These are phyloP conservation scores for Oryza coarctata DNA, from an alignment of 176 grass and related monocot genomes.

Conservation along the genomic window DNA sequence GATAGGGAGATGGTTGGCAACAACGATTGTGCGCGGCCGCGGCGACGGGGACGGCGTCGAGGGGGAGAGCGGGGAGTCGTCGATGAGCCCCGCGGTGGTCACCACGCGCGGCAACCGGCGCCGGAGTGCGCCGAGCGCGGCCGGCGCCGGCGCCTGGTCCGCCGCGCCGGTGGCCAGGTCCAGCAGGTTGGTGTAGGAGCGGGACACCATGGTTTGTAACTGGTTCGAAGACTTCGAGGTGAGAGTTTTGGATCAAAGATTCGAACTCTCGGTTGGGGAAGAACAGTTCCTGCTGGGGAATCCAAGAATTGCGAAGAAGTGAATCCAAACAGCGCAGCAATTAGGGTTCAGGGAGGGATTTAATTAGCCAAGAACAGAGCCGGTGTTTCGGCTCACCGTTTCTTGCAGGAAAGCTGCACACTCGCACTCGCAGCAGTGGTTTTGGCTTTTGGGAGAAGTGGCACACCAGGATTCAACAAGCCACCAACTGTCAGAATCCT, in stretches of 20 bases:
- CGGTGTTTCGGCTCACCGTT: conserved; percentile 1
- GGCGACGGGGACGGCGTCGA: conserved; percentile 49
- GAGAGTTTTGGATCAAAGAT: conserved; percentile 11
- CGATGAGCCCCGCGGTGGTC: conserved; percentile 68
- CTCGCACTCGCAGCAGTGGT: neutral
- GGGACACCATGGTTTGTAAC: conserved; percentile 59
- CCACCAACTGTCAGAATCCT: conserved; percentile 17
- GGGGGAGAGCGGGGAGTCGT: conserved; percentile 61
- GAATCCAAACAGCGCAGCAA: neutral
- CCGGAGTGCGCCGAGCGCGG: conserved; percentile 57
- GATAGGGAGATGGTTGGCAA: conserved; percentile 90
- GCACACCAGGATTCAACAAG: conserved; percentile 15
- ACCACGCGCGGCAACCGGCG: conserved; percentile 77
- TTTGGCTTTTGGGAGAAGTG: neutral
- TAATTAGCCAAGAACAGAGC: neutral
- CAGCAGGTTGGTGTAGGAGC: conserved; percentile 87
- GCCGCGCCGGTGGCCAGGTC: conserved; percentile 81
- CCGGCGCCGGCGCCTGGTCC: conserved; percentile 51
- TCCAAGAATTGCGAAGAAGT: conserved; percentile 10
- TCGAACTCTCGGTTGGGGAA: neutral
- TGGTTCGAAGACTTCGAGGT: neutral
- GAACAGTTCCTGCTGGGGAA: conserved; percentile 2
- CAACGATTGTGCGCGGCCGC: conserved; percentile 81
- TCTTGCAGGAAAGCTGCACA: neutral
- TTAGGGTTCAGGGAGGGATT: neutral